Conservation (phyloP, 345 rosid species). For the Moringa oleifera region DNA sequence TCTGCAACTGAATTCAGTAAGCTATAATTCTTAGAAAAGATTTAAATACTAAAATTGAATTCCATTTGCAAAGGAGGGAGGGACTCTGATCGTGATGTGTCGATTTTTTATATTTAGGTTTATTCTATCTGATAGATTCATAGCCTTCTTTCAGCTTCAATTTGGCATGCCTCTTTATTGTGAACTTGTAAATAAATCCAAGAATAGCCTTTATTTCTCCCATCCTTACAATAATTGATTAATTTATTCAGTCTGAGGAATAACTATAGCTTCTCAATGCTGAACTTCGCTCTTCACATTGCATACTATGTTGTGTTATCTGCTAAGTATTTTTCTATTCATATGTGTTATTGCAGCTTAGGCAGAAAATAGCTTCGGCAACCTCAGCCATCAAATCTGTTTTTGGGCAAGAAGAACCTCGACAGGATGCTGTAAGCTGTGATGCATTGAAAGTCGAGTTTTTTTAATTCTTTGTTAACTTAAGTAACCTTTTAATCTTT, state of each 20-base stretch:
- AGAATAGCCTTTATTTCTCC: neutral
- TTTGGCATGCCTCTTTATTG: neutral
- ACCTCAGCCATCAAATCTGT: conserved; percentile 96
- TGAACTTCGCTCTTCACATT: too few species aligned
- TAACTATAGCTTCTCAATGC: too few species aligned
- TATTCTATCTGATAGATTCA: neutral
- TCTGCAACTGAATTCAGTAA: too few species aligned
- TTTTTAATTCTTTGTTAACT: conserved; percentile 7
- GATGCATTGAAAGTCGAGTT: conserved; percentile 10
- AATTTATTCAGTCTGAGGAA: neutral
- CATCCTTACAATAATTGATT: neutral
- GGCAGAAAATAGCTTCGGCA: conserved; percentile 80
- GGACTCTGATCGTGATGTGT: neutral
- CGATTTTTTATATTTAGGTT: neutral
- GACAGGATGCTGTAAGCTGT: conserved; percentile 62
- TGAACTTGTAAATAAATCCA: neutral
- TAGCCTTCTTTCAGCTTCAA: neutral
- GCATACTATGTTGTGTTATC: neutral
- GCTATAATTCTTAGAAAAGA: neutral
- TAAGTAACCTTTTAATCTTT: neutral
- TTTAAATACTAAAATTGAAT: too few species aligned
- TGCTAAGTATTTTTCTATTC: conserved; percentile 7
- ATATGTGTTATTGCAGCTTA: conserved; percentile 54
- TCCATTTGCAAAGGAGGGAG: neutral
- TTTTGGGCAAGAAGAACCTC: conserved; percentile 71